Conservation (phyloP, 176 grass and related monocot species). For the Paspalum vaginatum region DNA sequence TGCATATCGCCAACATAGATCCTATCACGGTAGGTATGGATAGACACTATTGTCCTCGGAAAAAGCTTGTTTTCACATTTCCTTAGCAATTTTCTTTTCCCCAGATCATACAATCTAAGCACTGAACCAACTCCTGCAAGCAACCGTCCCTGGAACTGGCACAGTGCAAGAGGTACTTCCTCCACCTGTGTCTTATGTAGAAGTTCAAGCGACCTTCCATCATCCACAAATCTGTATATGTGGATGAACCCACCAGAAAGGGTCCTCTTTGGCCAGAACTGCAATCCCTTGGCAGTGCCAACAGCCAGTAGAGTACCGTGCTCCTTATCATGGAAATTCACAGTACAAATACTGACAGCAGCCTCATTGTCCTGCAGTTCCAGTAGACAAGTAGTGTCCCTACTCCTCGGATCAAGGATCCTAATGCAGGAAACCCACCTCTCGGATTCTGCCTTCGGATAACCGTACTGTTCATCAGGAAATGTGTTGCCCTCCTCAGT, state of each 20-base stretch:
- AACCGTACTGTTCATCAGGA: constrained; percentile 95
- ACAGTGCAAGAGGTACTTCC: constrained; percentile 84
- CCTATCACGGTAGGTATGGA: constrained; percentile 96
- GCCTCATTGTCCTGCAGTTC: constrained; percentile 96
- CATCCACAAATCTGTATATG: constrained; percentile 97
- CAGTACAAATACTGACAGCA: constrained; percentile 87
- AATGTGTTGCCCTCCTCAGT: constrained; percentile 63
- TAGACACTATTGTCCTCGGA: constrained; percentile 77
- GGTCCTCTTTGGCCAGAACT: constrained; percentile 87
- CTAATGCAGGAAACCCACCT: constrained; percentile 98
- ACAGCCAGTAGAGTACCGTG: constrained; percentile 88
- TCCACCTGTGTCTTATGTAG: constrained; percentile 98
- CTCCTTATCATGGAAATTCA: constrained; percentile 99
- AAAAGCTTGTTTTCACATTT: constrained; percentile 99
- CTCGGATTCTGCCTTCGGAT: constrained; percentile 89
- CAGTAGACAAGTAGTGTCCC: constrained; percentile 80
- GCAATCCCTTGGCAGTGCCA: constrained; percentile 89
- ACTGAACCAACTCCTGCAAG: constrained; percentile 88
- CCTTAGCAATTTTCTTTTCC: constrained; percentile 88
- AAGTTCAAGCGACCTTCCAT: constrained; percentile 89
- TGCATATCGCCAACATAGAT: constrained; percentile 97
- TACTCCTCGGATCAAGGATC: constrained; percentile 93
- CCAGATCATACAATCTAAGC: constrained; percentile 94
- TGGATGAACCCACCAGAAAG: constrained; percentile 88
- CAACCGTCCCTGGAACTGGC: constrained; percentile 88